Evolutionary conservation across 805 yeast genomes (phyloP), one percentile per base, ranked within the genome.

Genomic region (Brettanomyces anomalus): DNA sequence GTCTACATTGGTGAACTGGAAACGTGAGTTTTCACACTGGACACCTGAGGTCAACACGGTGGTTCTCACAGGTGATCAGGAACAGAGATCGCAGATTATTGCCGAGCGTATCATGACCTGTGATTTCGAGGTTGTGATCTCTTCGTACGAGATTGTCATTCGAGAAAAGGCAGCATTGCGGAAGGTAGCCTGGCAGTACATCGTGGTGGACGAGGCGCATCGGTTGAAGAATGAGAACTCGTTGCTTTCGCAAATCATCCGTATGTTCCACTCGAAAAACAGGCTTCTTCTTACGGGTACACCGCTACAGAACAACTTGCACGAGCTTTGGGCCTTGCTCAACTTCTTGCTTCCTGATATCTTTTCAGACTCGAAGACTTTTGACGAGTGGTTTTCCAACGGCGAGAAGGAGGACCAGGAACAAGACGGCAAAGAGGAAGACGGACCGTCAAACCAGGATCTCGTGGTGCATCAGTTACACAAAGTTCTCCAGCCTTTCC

Each of bases 181-280:
- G 45, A 84, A 82, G 55, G 74, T 84, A 50, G 72, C 70, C 45
- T 84, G 93, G 90, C 77, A 80, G 55, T 84, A 84, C 56, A 78
- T 84, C 40, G 69, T 83, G 17, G 80, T 84, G 47, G 94, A 84
- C 61, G 94, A 84, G 62, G 93, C 90, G 3, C 94, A 84, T 58
- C 69, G 93, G 64, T 78, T 84, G 50, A 84, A 84, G 54, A 84
- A 84, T 57, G 93, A 84, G 54, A 84, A 80, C 54, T 74, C 82
- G 2, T 61, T 80, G 58, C 62, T 83, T 37, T 80, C 88, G 0
- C 90, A 83, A 54, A 84, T 83, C 41, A 77, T 83, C 39, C 67
- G 93, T 53, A 70, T 81, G 65, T 81, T 83, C 55, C 77, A 80
- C 48, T 79, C 87, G 1, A 74, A 71, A 39, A 81, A 81, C 57